Conservation (phyloP, 2,329 filamentous ascomycete species). For the Lachnellula subtilissima region DNA sequence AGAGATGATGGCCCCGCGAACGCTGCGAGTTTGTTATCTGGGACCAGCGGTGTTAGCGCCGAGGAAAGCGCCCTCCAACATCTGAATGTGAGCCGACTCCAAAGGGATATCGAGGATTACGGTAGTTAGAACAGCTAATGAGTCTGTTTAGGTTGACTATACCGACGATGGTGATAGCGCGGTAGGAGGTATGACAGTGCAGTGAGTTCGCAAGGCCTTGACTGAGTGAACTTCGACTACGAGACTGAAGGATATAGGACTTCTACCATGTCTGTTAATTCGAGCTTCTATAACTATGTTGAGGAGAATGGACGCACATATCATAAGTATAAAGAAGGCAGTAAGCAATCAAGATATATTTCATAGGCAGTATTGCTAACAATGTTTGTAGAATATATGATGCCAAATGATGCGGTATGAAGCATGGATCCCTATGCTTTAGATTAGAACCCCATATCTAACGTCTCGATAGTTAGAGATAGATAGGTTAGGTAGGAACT, state of each 20-base stretch:
- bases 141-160: not conserved
- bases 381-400: constrained; percentile 12
- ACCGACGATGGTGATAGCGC: not conserved
- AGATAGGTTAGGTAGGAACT: constrained; percentile 12
- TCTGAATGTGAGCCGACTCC: not conserved
- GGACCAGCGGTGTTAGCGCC: too few species aligned
- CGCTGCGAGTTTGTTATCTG: too few species aligned
- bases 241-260: not conserved
- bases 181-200: not conserved
- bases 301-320: constrained; percentile 14
- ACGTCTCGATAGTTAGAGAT: constrained; percentile 6
- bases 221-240: not conserved
- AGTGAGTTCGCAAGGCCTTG: not conserved
- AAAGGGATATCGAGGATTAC: not conserved
- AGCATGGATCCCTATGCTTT: not conserved
- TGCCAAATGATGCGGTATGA: constrained; percentile 18
- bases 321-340: constrained; percentile 15
- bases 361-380: constrained; percentile 1
- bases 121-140: not conserved
- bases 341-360: constrained; percentile 4
- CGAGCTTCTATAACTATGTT: not conserved
- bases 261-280: not conserved
- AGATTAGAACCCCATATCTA: not conserved
- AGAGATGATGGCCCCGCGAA: too few species aligned
- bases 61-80: constrained; percentile 1